phyloP scores from a whole-genome alignment of 306 rosid genomes.

The Fagus crenata region DNA sequence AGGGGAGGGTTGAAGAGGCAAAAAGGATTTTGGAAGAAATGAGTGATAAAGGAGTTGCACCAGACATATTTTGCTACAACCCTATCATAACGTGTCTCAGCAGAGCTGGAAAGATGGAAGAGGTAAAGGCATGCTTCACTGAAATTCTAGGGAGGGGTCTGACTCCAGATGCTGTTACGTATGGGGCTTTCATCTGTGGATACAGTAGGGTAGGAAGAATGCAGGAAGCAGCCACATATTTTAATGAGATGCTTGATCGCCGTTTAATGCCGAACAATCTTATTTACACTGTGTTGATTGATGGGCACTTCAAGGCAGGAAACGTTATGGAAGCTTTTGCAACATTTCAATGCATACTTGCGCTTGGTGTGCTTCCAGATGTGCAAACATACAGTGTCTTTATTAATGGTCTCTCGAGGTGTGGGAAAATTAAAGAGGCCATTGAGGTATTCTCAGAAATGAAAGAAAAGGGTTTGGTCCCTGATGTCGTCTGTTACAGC shows the following conservation, averaged over 20 bases:
- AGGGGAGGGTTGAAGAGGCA: conserved; percentile 38
- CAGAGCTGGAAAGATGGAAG: conserved; percentile 32
- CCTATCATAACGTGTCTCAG: conserved; percentile 38
- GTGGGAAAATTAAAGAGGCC: conserved; percentile 45
- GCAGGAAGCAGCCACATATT: conserved; percentile 39
- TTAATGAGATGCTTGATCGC: conserved; percentile 38
- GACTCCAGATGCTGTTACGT: conserved; percentile 43
- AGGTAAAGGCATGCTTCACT: conserved; percentile 28
- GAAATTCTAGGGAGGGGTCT: conserved; percentile 41
- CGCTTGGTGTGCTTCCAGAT: conserved; percentile 35
- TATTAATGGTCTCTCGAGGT: conserved; percentile 39
- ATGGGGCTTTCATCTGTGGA: conserved; percentile 42
- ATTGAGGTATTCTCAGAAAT: conserved; percentile 37
- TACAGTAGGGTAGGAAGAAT: conserved; percentile 33
- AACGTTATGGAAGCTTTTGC: conserved; percentile 36
- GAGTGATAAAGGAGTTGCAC: conserved; percentile 33
- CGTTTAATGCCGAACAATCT: conserved; percentile 37
- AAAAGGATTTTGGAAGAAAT: conserved; percentile 26
- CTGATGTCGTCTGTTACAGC: conserved; percentile 41
- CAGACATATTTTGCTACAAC: conserved; percentile 42
- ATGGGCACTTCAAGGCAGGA: conserved; percentile 42
- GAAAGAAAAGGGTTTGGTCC: conserved; percentile 36
- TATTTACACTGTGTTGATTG: conserved; percentile 38
- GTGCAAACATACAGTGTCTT: conserved; percentile 36
- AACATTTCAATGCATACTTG: conserved; percentile 37